phyloP scores from a whole-genome alignment of 495 filamentous ascomycete species.

The Daldinia loculata region DNA sequence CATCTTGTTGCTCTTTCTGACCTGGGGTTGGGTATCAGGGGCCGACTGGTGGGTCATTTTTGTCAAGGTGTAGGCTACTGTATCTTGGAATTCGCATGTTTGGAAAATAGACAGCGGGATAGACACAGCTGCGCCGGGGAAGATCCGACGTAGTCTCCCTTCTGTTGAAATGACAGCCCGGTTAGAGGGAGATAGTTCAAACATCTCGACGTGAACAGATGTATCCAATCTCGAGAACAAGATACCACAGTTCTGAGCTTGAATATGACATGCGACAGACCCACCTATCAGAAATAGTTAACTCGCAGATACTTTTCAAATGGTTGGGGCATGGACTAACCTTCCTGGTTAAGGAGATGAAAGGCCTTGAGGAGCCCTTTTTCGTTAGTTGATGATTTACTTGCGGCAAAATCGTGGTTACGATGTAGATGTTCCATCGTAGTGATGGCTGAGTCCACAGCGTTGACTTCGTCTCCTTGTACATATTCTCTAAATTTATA shows the following conservation, averaged over 20 bases:
- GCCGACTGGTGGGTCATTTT: constrained; percentile 54
- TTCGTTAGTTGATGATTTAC: not conserved
- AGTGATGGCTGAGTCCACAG: constrained; percentile 7
- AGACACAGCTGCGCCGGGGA: constrained; percentile 61
- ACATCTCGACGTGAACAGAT: constrained; percentile 60
- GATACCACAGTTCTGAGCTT: constrained; percentile 68
- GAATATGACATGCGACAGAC: constrained; percentile 55
- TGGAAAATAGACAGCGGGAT: constrained; percentile 48
- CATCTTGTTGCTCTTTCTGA: constrained; percentile 50
- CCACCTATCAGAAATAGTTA: constrained; percentile 30
- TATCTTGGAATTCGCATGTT: constrained; percentile 48
- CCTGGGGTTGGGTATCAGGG: constrained; percentile 49
- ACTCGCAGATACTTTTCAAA: not conserved
- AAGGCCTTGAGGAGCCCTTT: constrained; percentile 17
- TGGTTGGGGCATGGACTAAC: not conserved
- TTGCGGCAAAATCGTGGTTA: constrained; percentile 10
- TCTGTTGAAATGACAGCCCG: constrained; percentile 53
- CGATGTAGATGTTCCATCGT: constrained; percentile 40
- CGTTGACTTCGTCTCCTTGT: not conserved
- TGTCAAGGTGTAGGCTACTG: constrained; percentile 55
- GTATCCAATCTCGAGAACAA: constrained; percentile 51
- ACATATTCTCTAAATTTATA: constrained; percentile 39
- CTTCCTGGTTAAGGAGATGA: not conserved
- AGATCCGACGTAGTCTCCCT: constrained; percentile 63
- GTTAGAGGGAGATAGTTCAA: constrained; percentile 65